Base-by-base conservation (phyloP, 140 eudicot species). In the Senecio squalidus region DNA sequence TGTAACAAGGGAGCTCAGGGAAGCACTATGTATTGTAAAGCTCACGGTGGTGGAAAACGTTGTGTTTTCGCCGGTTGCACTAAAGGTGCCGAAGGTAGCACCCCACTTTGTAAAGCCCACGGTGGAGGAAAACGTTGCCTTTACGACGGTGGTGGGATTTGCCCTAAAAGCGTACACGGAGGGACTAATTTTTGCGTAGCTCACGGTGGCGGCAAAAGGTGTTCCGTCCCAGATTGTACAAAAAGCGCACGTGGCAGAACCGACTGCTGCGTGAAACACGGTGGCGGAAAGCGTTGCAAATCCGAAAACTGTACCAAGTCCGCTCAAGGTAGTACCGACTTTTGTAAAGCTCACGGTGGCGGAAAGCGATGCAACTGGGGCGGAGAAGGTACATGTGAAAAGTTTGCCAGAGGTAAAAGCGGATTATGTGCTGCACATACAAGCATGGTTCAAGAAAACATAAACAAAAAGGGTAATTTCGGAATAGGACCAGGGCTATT, bases 191-290 rank as follows among this genome's bases (percentile, higher is more conserved):
- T 36, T 36, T 36, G 43, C 15, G 43, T 36, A 9, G 43, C 43
- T 36, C 43, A 36, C 14, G 43, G 43, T 36, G 98, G 98, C 13
- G 98, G 98, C 22, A 91, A 91, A 34, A 43, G 98, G 70, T 91
- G 98, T 58, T 62, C 84, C 0, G 80, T 91, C 7, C 65, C 88
- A 0, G 96, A 92, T 6, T 91, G 98, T 66, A 83, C 89, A 10
- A 91, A 86, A 76, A 91, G 98, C 31, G 98, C 98, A 0, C 96
- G 98, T 4, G 98, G 98, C 5, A 77, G 90, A 26, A 91, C 98
- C 16, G 92, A 81, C 44, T 83, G 94, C 61, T 91, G 96, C 20
- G 98, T 86, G 54, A 81, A 72, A 59, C 98, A 91, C 15, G 98
- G 98, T 0, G 98, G 98, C 4, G 98, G 98, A n/a, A 91, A 86